Evolutionary conservation across 768 basidiomycete species (phyloP).

Genomic region (Strobilomyces dryophilus): DNA sequence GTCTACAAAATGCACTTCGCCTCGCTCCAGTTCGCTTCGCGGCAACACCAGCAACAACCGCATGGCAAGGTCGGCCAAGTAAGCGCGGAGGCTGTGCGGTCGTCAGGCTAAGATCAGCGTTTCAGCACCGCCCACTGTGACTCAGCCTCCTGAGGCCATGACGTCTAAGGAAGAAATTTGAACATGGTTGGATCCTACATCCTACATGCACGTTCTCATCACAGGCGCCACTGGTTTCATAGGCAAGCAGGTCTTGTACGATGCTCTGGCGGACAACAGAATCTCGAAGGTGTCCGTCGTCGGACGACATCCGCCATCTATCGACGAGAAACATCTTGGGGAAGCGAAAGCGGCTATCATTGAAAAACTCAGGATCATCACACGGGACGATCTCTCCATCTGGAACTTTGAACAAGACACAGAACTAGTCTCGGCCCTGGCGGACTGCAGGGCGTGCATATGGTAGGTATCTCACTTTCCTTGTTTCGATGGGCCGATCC

Average conservation of each 20-base stretch:
- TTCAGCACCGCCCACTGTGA: no score
- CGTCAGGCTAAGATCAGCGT: no score
- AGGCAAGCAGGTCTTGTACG: slow-evolving; percentile 17
- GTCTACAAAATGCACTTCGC: no score
- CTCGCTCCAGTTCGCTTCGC: no score
- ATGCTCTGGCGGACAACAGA: slow-evolving; percentile 17
- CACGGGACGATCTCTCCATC: slow-evolving; percentile 19
- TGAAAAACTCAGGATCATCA: slow-evolving; percentile 21
- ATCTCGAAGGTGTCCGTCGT: slow-evolving; percentile 24
- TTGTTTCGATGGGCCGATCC: slow-evolving; percentile 1
- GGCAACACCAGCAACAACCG: no score
- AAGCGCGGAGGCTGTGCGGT: no score
- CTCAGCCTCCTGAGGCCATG: no score
- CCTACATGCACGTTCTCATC: slow-evolving; percentile 28
- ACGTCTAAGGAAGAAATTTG: no score
- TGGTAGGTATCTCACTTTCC: slow-evolving; percentile 10
- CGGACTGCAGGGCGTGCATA: slow-evolving; percentile 23
- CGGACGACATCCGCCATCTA: slow-evolving; percentile 19
- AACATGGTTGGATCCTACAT: no score
- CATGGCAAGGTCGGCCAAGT: no score
- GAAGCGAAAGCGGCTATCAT: slow-evolving; percentile 14
- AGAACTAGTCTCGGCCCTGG: slow-evolving; percentile 19
- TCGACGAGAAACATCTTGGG: slow-evolving; percentile 18
- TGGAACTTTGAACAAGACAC: slow-evolving; percentile 28
- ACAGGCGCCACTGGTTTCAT: slow-evolving; percentile 26